These are phyloP conservation scores for Amanita pallidorosea DNA, from an alignment of 768 basidiomycete genomes.

Conservation along the genomic window DNA sequence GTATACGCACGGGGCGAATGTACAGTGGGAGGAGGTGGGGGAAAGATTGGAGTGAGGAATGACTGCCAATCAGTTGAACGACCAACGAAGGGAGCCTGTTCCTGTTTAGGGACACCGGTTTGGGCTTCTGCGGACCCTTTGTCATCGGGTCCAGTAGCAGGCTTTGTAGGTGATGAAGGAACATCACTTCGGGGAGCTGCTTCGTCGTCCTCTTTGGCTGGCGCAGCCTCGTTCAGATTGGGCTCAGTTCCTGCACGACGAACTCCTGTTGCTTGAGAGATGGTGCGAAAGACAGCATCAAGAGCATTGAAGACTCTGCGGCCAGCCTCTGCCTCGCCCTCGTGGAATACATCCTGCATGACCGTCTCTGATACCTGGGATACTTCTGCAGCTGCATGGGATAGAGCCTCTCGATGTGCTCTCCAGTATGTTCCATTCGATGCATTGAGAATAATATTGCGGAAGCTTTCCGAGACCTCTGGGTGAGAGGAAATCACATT, in stretches of 20 bases:
- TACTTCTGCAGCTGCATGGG: conserved; percentile 45
- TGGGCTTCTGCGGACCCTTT: not conserved
- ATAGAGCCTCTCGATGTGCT: conserved; percentile 46
- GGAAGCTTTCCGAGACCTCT: conserved; percentile 58
- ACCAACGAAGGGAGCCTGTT: not conserved
- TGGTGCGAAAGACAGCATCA: conserved; percentile 42
- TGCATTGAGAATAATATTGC: conserved; percentile 52
- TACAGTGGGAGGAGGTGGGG: conserved; percentile 4
- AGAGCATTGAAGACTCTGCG: conserved; percentile 53
- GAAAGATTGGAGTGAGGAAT: not conserved
- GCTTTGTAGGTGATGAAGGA: not conserved
- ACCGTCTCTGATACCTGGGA: conserved; percentile 33
- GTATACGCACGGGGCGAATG: conserved; percentile 4
- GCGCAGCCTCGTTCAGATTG: not conserved
- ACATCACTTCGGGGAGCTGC: not conserved
- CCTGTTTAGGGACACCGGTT: conserved; percentile 1
- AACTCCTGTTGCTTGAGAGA: conserved; percentile 25
- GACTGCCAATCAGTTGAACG: conserved; percentile 4
- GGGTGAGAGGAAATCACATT: conserved; percentile 54
- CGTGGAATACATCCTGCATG: conserved; percentile 33
- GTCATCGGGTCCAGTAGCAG: not conserved
- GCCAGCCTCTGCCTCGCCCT: conserved; percentile 56
- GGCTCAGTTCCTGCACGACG: conserved; percentile 4
- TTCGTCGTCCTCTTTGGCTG: not conserved
- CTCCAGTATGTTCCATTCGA: conserved; percentile 61